These are phyloP conservation scores for Ettlia oleoabundans DNA, from an alignment of 139 green algal species.

Conservation along the genomic window DNA sequence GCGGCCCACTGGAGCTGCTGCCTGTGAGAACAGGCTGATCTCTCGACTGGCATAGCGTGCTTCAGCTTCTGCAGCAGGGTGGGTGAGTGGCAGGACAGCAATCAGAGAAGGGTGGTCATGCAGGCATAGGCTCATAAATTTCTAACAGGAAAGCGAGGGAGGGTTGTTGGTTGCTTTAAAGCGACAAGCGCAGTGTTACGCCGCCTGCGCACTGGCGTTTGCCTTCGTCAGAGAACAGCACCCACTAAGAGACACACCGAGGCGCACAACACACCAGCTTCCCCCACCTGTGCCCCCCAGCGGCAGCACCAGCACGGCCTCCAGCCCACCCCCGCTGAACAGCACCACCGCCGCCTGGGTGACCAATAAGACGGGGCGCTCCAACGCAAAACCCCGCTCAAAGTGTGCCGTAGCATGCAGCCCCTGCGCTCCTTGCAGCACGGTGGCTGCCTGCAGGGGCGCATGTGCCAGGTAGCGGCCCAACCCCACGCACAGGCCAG, in stretches of 20 bases:
- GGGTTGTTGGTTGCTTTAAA: not conserved
- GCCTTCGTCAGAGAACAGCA: no score
- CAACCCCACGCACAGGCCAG: not conserved
- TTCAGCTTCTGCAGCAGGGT: not conserved
- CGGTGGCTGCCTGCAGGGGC: not conserved
- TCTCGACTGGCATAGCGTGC: constrained; percentile 19
- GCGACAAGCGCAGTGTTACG: no score
- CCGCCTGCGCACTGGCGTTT: no score
- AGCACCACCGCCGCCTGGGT: constrained; percentile 2
- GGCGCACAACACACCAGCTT: no score
- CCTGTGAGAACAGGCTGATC: not conserved
- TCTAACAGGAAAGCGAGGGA: no score
- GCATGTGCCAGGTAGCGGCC: constrained; percentile 7
- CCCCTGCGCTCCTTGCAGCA: constrained; percentile 18
- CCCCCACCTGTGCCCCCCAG: not conserved
- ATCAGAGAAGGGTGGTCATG: not conserved
- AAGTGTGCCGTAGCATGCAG: not conserved
- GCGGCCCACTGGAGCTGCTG: not conserved
- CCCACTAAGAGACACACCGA: no score
- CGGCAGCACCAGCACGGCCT: constrained; percentile 18
- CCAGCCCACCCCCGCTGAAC: constrained; percentile 7
- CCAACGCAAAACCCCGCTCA: not conserved
- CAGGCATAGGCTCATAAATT: no score
- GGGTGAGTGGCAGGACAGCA: not conserved
- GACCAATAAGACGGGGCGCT: constrained; percentile 15